Evolutionary conservation across 2,329 filamentous ascomycete genomes (phyloP).

Genomic region (Venturia pyrina): DNA sequence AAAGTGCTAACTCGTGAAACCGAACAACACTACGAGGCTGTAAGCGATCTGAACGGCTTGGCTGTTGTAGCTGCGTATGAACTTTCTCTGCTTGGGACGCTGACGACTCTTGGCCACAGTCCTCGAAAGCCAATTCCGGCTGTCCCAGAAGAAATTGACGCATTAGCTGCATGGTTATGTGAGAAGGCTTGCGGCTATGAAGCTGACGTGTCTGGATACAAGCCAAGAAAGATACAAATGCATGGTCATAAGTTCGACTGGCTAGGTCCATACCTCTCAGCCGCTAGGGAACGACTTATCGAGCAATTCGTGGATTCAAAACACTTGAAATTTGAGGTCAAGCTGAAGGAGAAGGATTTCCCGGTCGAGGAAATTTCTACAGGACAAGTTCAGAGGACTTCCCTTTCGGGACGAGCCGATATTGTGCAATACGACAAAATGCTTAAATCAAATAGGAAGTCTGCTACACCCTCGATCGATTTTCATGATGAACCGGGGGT

Average conservation of each 20-base stretch:
- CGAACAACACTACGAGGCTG: conserved; percentile 13
- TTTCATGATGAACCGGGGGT: not conserved
- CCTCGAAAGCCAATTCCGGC: not conserved
- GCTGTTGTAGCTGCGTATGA: conserved; percentile 14
- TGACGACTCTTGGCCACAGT: conserved; percentile 11
- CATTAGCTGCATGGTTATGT: conserved; percentile 13
- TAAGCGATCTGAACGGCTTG: conserved; percentile 14
- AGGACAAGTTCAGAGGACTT: not conserved
- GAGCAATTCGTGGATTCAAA: conserved; percentile 7
- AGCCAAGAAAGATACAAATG: conserved; percentile 13
- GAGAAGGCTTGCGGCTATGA: conserved; percentile 14
- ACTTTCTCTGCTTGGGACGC: conserved; percentile 13
- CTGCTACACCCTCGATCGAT: not conserved
- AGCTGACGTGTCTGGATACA: conserved; percentile 12
- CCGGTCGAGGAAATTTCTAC: not conserved
- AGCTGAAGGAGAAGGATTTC: conserved; percentile 3
- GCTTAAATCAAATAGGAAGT: not conserved
- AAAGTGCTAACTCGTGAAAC: conserved; percentile 13
- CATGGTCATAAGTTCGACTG: conserved; percentile 13
- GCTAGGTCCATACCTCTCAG: conserved; percentile 11
- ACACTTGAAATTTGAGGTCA: conserved; percentile 13
- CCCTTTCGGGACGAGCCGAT: not conserved
- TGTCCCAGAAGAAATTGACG: not conserved
- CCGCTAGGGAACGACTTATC: conserved; percentile 1
- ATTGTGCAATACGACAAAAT: not conserved